Base-by-base conservation (phyloP, 768 basidiomycete species). In the Lactarius quietus region DNA sequence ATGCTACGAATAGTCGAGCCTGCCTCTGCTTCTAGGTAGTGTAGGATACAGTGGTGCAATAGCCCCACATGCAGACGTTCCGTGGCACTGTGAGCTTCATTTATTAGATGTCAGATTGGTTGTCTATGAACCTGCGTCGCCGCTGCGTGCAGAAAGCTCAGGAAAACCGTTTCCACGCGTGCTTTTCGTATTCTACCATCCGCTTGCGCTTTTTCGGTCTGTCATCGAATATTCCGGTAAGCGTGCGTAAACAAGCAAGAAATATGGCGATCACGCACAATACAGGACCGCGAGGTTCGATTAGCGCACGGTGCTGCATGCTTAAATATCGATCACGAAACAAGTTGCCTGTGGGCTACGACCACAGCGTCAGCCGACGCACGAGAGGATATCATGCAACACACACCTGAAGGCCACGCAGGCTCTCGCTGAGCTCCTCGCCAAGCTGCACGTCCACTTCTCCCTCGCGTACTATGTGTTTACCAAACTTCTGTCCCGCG, bases 291-390 rank as follows among this genome's bases (percentile, higher is more conserved):
- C 93, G 86, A 20, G 95, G 94, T 73, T 97, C 95, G 57, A 96
- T 78, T 43, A 95, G 80, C 0, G 90, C 92, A 33, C 93, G 83
- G 67, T 95, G 90, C 71, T 96, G 94, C 72, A 97, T 78, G 73
- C 90, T 93, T 35, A 88, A 76, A 78, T 93, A 94, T 1, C 93
- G 85, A 74, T 97, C 95, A 28, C 87, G 83, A 83, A 96, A 96
- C 38, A 95, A 78, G 73, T 96, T 97, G 29, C 95, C 95, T 79
- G 97, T 94, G 20, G 92, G 92, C 94, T 96, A 45, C 45, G 36
- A n/a, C 18, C 52, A 58, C 28, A 20, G 39, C 38, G 29, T 51
- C 55, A 56, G 17, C 18, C 45, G 6, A 48, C 43, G 43, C 23
- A 59, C 12, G 31, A 54, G 2, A 36, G 3, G 28, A 20, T 9